phyloP scores from a whole-genome alignment of 2,329 filamentous ascomycete genomes.

The Cladophialophora chaetospira region DNA sequence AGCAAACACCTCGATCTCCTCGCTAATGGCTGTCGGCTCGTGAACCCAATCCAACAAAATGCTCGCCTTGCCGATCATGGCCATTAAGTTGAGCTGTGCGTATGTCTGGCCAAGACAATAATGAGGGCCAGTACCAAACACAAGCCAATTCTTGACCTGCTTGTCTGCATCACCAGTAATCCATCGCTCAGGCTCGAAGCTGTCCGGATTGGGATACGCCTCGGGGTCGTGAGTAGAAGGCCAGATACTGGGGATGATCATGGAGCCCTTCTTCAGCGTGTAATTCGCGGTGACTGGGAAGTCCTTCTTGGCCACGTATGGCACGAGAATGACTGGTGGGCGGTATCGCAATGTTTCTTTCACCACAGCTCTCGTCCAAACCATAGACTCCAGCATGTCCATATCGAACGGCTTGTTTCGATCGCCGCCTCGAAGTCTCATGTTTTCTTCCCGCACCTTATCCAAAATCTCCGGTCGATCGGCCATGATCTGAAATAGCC shows the following conservation, averaged over 20 bases:
- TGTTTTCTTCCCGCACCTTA: conserved; percentile 88
- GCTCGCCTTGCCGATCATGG: conserved; percentile 87
- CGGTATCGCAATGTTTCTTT: conserved; percentile 91
- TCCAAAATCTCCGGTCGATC: conserved; percentile 91
- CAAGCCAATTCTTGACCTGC: conserved; percentile 93
- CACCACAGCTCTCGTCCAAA: conserved; percentile 88
- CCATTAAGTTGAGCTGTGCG: conserved; percentile 82
- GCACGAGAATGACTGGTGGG: conserved; percentile 95
- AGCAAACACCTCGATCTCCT: conserved; percentile 97
- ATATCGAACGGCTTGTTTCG: conserved; percentile 70
- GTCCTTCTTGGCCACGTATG: conserved; percentile 89
- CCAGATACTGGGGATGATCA: conserved; percentile 92
- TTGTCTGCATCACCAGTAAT: conserved; percentile 85
- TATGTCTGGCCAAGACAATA: conserved; percentile 96
- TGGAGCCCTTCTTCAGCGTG: conserved; percentile 91
- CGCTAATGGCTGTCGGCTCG: conserved; percentile 76
- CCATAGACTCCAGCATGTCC: conserved; percentile 84
- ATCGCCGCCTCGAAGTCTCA: conserved; percentile 73
- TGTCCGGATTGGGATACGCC: conserved; percentile 85
- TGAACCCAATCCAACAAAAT: conserved; percentile 89
- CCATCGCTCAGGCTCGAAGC: conserved; percentile 89
- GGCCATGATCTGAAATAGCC: conserved; percentile 92
- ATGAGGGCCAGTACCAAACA: conserved; percentile 93
- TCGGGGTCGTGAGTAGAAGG: conserved; percentile 89
- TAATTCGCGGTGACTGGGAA: conserved; percentile 88